Percentiles rank a stretch among this genome's conserved stretches.
phyloP scores from a whole-genome alignment of 148 eudicot species.

The Silene uniflora region DNA sequence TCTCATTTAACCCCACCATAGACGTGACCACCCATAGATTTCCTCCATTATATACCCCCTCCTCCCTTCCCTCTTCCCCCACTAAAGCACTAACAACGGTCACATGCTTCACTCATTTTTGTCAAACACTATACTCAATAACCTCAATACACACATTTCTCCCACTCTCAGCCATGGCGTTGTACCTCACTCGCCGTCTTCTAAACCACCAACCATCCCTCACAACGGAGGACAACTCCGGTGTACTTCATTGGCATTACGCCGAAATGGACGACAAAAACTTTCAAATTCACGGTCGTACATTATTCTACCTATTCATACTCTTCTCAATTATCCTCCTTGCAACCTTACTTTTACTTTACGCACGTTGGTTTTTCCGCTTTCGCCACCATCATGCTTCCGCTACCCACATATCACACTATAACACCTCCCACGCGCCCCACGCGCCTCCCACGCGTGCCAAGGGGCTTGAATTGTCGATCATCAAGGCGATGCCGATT shows the following conservation, averaged over 20 bases:
- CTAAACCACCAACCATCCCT: conserved; percentile 30
- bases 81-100: not conserved
- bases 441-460: conserved; percentile 22
- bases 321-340: conserved; percentile 56
- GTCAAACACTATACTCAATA: not conserved
- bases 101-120: conserved; percentile 6
- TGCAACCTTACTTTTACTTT: conserved; percentile 44
- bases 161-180: not conserved
- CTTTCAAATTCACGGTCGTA: conserved; percentile 69
- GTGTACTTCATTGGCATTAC: conserved; percentile 65
- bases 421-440: conserved; percentile 8
- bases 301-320: conserved; percentile 59
- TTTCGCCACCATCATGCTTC: conserved; percentile 26
- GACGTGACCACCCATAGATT: conserved; percentile 10
- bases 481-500: conserved; percentile 44
- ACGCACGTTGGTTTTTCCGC: conserved; percentile 66
- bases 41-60: conserved; percentile 16
- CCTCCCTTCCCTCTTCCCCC: not conserved
- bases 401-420: conserved; percentile 6
- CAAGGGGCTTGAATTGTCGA: conserved; percentile 37
- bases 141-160: not conserved
- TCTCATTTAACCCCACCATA: not conserved
- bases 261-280: conserved; percentile 52
- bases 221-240: conserved; percentile 24
- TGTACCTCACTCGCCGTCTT: conserved; percentile 15